Percentiles rank a stretch among this genome's conserved stretches.
phyloP scores from a whole-genome alignment of 805 yeast species.

The Wickerhamiella parazyma region DNA sequence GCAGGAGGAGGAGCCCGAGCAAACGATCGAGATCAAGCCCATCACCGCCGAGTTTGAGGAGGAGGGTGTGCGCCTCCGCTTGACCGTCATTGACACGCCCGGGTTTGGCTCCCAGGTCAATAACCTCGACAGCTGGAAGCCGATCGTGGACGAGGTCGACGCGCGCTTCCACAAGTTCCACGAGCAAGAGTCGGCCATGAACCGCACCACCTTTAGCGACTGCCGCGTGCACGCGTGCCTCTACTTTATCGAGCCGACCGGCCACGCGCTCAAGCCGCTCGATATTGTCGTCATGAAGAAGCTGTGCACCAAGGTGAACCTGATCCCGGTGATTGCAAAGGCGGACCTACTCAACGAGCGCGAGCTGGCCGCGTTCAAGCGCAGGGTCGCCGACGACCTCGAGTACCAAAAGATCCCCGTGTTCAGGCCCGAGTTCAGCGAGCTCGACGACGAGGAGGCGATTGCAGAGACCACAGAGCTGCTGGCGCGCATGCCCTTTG shows the following conservation, averaged over 20 bases:
- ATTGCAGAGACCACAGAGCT: conserved; percentile 50
- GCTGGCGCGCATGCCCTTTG: conserved; percentile 70
- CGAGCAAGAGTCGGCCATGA: conserved; percentile 76
- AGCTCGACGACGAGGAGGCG: conserved; percentile 77
- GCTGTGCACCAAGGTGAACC: conserved; percentile 80
- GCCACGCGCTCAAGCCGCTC: conserved; percentile 78
- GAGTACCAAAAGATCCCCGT: conserved; percentile 56
- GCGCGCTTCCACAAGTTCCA: conserved; percentile 73
- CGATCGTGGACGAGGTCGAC: conserved; percentile 82
- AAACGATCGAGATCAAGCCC: conserved; percentile 43
- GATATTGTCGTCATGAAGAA: conserved; percentile 81
- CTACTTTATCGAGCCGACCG: conserved; percentile 94
- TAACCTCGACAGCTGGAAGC: conserved; percentile 71
- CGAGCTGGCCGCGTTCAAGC: conserved; percentile 66
- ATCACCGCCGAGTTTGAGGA: conserved; percentile 70
- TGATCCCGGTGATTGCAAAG: conserved; percentile 90
- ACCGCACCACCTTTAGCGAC: conserved; percentile 59
- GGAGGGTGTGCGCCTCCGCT: conserved; percentile 75
- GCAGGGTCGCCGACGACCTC: conserved; percentile 65
- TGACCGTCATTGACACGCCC: conserved; percentile 78
- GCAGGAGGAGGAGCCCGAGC: conserved; percentile 10
- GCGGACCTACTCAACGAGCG: conserved; percentile 85
- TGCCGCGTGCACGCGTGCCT: conserved; percentile 84
- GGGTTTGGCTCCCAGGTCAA: conserved; percentile 89
- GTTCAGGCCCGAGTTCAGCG: conserved; percentile 67